A percentile compares a stretch with the other conserved stretches of the same genome.
Conservation (phyloP, 208 protist species). For the Jaenimonas drosophilae region DNA sequence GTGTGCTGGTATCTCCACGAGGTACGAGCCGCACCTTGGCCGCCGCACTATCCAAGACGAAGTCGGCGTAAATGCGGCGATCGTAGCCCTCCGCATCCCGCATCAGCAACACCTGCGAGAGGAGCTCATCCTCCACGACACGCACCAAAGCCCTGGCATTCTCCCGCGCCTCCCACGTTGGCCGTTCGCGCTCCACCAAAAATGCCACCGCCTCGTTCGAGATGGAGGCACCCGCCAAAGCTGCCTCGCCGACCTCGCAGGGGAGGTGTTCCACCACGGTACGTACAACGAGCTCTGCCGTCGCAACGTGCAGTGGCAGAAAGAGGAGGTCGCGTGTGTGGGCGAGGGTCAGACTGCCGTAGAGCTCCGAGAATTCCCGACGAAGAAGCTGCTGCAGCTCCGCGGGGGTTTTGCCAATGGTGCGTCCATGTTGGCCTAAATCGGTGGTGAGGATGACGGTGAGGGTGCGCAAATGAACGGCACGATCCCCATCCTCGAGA, state of each 20-base stretch:
- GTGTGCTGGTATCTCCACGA: not conserved
- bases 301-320: constrained; percentile 26
- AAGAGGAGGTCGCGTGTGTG: constrained; percentile 57
- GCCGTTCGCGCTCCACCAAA: constrained; percentile 29
- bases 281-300: constrained; percentile 44
- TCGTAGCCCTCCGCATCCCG: constrained; percentile 20
- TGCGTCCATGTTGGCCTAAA: constrained; percentile 73
- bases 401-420: constrained; percentile 32
- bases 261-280: constrained; percentile 30
- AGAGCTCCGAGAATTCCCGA: constrained; percentile 44
- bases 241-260: constrained; percentile 11
- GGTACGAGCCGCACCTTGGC: constrained; percentile 12
- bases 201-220: constrained; percentile 43
- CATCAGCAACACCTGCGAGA: constrained; percentile 37
- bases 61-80: constrained; percentile 9
- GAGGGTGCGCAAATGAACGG: too few species aligned
- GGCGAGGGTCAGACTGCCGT: constrained; percentile 50
- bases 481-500: too few species aligned
- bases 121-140: constrained; percentile 42
- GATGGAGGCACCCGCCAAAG: constrained; percentile 31
- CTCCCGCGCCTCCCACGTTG: not conserved
- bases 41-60: constrained; percentile 13
- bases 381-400: constrained; percentile 61
- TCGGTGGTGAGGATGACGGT: constrained; percentile 75
- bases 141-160: constrained; percentile 13